Base-by-base conservation (phyloP, 352 stramenopile species). In the Proteromonas lacertae region DNA sequence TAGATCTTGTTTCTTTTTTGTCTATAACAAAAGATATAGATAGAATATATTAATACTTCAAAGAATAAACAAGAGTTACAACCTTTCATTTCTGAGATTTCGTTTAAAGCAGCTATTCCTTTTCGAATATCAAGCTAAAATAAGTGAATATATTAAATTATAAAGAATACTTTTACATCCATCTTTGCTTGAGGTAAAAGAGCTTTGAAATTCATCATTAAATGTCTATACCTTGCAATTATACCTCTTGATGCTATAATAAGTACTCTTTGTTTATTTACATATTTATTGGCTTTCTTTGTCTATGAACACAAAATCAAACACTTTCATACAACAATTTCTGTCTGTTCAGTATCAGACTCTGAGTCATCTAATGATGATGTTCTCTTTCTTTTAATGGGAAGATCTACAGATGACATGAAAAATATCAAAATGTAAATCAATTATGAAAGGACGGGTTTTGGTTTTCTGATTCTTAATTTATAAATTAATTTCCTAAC, bases 151-250 rank as follows among this genome's bases (percentile, higher is more conserved):
- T n/a, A n/a, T n/a, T n/a, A n/a, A n/a, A n/a, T n/a, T n/a, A n/a
- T n/a, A n/a, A n/a, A n/a, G n/a, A n/a, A n/a, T n/a, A n/a, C n/a
- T n/a, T 96, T 96, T 29, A 84, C 76, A 50, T 98, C 88, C 43
- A 84, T 90, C 60, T 96, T 97, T 62, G 92, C 69, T 55, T 99
- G 86, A 16, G 86, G 86, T 46, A 96, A 51, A 8, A 97, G 54
- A 44, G 83, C 88, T 26, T 76, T 66, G 37, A 97, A 68, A 55
- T 99, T 86, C 50, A 93, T 80, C 41, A 99, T 57, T 26, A 99
- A 53, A 56, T 99, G 86, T 32, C 88, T 67, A 54, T 92, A 93
- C 29, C 84, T 13, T 18, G 38, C 38, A 16, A 60, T 84, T 51
- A 86, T 75, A 40, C 72, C 72, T 14, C 72, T 65, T 43, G 69